phyloP scores from a whole-genome alignment of 208 protist species.

The Vickermania ingenoplastis region DNA sequence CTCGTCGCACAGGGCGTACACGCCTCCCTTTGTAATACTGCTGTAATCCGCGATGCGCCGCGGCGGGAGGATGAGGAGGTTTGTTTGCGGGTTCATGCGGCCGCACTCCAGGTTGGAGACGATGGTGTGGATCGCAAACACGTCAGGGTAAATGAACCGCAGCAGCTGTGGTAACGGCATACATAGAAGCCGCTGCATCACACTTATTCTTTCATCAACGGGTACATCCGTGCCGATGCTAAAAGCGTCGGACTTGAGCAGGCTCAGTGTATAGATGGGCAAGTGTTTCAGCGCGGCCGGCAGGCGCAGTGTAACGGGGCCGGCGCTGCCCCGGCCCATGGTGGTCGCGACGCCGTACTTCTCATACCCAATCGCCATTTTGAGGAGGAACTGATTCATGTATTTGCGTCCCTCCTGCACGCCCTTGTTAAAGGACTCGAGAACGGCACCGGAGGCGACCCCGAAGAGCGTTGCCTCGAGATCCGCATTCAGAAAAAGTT shows the following conservation, averaged over 20 bases:
- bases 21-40: conserved; percentile 50
- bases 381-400: conserved; percentile 40
- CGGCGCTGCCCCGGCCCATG: background rate
- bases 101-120: conserved; percentile 25
- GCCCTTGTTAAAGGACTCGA: conserved; percentile 74
- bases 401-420: conserved; percentile 34
- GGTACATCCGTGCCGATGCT: conserved; percentile 55
- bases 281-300: conserved; percentile 89
- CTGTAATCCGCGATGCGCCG: conserved; percentile 61
- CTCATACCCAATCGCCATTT: conserved; percentile 76
- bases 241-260: conserved; percentile 80
- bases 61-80: conserved; percentile 49
- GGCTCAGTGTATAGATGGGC: conserved; percentile 75
- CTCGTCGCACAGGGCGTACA: conserved; percentile 83
- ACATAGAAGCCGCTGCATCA: conserved; percentile 56
- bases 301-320: conserved; percentile 52
- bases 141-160: conserved; percentile 74
- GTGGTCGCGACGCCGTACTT: conserved; percentile 32
- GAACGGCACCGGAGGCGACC: conserved; percentile 39
- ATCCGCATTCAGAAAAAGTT: conserved; percentile 71
- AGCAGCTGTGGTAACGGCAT: conserved; percentile 64
- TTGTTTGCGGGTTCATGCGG: conserved; percentile 31
- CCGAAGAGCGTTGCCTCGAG: conserved; percentile 71
- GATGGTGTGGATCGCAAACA: conserved; percentile 67
- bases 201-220: conserved; percentile 75